phyloP scores from a whole-genome alignment of 2,329 filamentous ascomycete species.

The Magnaporthiopsis rhizophila region DNA sequence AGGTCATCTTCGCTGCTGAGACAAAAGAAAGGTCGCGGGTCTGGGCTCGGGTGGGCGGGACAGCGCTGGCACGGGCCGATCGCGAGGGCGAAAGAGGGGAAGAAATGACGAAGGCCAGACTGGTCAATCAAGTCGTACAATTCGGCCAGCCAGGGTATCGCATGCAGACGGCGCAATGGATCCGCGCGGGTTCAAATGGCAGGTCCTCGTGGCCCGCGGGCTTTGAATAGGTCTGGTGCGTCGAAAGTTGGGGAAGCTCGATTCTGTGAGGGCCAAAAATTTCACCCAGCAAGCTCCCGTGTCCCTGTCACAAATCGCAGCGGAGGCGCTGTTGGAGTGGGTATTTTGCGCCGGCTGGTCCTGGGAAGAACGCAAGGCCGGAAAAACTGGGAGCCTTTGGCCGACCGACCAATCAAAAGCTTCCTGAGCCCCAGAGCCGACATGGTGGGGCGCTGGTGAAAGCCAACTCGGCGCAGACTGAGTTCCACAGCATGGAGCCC shows the following conservation, averaged over 20 bases:
- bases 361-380: background rate
- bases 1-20: slow-evolving; percentile 38
- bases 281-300: background rate
- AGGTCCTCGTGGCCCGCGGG: background rate
- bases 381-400: background rate
- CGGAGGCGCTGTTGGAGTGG: background rate
- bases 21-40: background rate
- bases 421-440: background rate
- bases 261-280: slow-evolving; percentile 3
- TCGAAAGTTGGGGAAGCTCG: background rate
- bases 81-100: slow-evolving; percentile 1
- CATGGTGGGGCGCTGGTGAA: too few relatives aligned
- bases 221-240: too few relatives aligned
- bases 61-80: background rate
- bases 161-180: background rate
- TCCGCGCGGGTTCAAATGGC: background rate
- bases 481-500: background rate
- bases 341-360: background rate
- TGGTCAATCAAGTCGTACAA: background rate
- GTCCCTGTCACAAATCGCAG: background rate
- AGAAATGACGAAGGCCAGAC: background rate
- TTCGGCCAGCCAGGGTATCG: background rate
- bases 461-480: background rate
- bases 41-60: background rate
- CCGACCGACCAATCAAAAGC: background rate